Base-by-base conservation (phyloP, 1,284 basidiomycete species). In the Ganoderma boninense region DNA sequence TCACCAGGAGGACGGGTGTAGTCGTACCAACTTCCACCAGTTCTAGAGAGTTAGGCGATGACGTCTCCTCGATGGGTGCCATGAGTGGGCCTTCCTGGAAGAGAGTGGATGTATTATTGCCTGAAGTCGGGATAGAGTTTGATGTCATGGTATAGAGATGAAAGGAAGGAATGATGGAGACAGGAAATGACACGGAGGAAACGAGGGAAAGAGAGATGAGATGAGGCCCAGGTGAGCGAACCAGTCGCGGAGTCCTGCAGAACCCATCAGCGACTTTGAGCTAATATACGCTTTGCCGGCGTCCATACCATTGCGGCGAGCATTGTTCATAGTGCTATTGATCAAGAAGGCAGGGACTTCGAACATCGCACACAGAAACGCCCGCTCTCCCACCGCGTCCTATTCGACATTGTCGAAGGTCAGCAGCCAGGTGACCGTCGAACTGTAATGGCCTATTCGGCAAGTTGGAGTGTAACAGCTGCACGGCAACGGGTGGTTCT, bases 161-260 rank as follows among this genome's bases (percentile, higher is more conserved):
- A 23, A 11, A 23, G n/a, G 13, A 23, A 32, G 29, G 3, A 35
- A 8, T 35, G 7, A 26, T 57, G 13, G 54, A 20, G 26, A 16
- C 18, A 32, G 54, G 29, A 57, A 29, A 16, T 32, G 29, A 32
- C 4, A 32, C 4, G 29, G 29, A 32, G 29, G 26, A 32, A 57
- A 29, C 7, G 26, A 57, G 54, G 32, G 16, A 35, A 57, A 18
- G 14, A 57, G 32, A 35, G 54, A 57, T 14, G 54, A 32, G 54
- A 8, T 35, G 29, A 26, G 32, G 54, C 54, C 26, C 54, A 49
- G 20, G 26, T 57, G 54, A 57, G 54, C 54, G 54, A 57, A 57
- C 54, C 54, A 35, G 54, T 57, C 54, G 54, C 54, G 32, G 54
- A 57, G 54, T 57, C 26, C 26, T 57, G 13, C 54, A 35, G 54